Conservation (phyloP, 106 monocot genomes). For the Iris macrosiphon region DNA sequence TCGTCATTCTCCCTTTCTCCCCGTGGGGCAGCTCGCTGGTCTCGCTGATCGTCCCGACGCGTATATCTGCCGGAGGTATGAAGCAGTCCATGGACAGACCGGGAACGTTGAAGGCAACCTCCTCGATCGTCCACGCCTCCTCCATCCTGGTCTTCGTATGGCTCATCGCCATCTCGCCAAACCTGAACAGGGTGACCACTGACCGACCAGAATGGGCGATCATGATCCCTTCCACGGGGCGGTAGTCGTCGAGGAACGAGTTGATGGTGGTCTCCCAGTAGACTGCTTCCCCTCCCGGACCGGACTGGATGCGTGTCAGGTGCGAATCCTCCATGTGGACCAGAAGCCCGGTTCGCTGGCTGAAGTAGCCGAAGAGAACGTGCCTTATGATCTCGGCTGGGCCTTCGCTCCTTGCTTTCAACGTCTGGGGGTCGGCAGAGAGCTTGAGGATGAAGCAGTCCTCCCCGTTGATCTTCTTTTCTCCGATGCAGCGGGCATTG, state of each 20-base stretch:
- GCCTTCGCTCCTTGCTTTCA: slow-evolving; percentile 79
- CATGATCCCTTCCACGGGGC: slow-evolving; percentile 81
- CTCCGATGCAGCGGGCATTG: slow-evolving; percentile 81
- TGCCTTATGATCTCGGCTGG: slow-evolving; percentile 95
- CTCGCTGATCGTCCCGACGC: slow-evolving; percentile 50
- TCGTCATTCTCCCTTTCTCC: slow-evolving; percentile 6
- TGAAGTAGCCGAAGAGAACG: slow-evolving; percentile 92
- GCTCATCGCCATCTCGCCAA: slow-evolving; percentile 91
- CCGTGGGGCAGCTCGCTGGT: slow-evolving; percentile 27
- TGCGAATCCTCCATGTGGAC: slow-evolving; percentile 93
- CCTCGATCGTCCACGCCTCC: slow-evolving; percentile 93
- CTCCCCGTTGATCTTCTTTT: slow-evolving; percentile 91
- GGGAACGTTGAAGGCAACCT: slow-evolving; percentile 92
- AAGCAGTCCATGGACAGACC: slow-evolving; percentile 91
- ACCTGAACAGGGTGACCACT: slow-evolving; percentile 79
- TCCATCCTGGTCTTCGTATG: slow-evolving; percentile 96
- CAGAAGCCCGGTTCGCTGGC: slow-evolving; percentile 81
- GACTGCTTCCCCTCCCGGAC: slow-evolving; percentile 73
- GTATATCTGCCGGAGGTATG: slow-evolving; percentile 90
- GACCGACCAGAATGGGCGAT: slow-evolving; percentile 90
- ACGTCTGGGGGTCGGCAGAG: slow-evolving; percentile 63
- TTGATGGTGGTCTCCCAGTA: slow-evolving; percentile 99
- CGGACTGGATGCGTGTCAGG: slow-evolving; percentile 87
- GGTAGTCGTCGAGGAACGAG: slow-evolving; percentile 78
- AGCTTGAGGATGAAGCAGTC: slow-evolving; percentile 99